Base-by-base conservation (phyloP, 805 yeast species). In the Barnettozyma populi region DNA sequence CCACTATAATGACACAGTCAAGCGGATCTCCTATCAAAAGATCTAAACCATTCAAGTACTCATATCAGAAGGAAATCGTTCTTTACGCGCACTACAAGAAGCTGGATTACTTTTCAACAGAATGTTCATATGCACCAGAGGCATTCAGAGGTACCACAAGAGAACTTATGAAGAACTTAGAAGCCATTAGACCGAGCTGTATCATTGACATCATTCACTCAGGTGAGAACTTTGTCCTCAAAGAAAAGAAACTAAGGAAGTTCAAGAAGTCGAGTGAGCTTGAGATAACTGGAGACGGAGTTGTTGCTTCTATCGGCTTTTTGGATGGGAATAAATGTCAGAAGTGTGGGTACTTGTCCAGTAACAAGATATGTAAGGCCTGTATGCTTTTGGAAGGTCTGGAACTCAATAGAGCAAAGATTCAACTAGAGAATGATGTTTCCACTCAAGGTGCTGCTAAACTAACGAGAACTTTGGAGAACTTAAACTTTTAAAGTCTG, bases 91-190 rank as follows among this genome's bases (percentile, higher is more conserved):
- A 94, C 62, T 94, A 90, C 70, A 90, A 88, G 66, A 86, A 90
- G 60, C 72, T 94, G 44, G 99, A 94, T 67, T 94, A 94, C 63
- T 94, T 94, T 64, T 86, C 96, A 9, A 94, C 99, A 0, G 99
- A 94, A 61, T 94, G 99, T 64, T 84, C 97, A 0, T 94, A 94
- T 69, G 96, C 99, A 0, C 98, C 99, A 2, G 99, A 94, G 64
- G 98, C 99, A 0, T 94, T 94, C 61, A 74, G 99, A 55, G 99
- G 99, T 18, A 94, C 98, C 0, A 97, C 99, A 0, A 77, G 99
- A 61, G 89, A 90, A 49, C 72, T 94, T 24, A 81, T 94, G 74
- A 94, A 94, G 67, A 86, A 89, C 54, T 69, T 94, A 37, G 99
- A 94, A 62, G 79, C 92, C 3, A 82, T 90, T 1, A 76, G 97